Base-by-base conservation (phyloP, 2,329 filamentous ascomycete species). In the Sclerotinia subarctica region DNA sequence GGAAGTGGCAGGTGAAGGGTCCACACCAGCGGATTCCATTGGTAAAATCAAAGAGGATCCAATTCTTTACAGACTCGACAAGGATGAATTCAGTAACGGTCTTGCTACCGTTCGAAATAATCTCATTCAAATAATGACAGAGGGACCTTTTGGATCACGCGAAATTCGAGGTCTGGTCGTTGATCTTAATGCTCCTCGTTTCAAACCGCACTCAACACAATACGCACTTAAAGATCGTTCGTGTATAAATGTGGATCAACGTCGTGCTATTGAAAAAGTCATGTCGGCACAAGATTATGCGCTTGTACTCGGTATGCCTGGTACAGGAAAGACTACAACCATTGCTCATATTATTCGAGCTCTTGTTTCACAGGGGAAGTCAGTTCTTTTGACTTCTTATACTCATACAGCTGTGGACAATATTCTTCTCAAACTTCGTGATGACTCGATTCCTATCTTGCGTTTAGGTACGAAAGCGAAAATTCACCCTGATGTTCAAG, bases 351-450 rank as follows among this genome's bases (percentile, higher is more conserved):
- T 99, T 73, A 98, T 99, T 74, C 89, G 92, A 56, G 92, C 94
- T 0, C 83, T 99, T 42, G 90, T 95, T 6, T 88, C 90, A 0
- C 92, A 96, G 78, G 91, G 93, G 15, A 98, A 98, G 80, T 96
- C 91, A 67, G 93, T 99, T 19, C 82, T 99, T 8, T 82, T 99
- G 52, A 96, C 95, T 0, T 97, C 94, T 0, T 98, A 98, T 78
- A 99, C 95, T 0, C 95, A 99, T 77, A 97, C 94, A 0, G 95
- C 95, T 3, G 95, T 99, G 3, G 95, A 99, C 85, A 99, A 99
- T 73, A 99, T 99, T 74, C 81, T 99, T 8, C 82, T 99, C 70
- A 99, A 99, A 79, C 88, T 99, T 67, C 90, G 90, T 64, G 82
- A 90, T 29, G 91, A 94, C 72, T 86, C 87, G 11, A 91, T 93